These are phyloP conservation scores for Parachlorella kessleri DNA, from an alignment of 139 green algal genomes.

Conservation along the genomic window DNA sequence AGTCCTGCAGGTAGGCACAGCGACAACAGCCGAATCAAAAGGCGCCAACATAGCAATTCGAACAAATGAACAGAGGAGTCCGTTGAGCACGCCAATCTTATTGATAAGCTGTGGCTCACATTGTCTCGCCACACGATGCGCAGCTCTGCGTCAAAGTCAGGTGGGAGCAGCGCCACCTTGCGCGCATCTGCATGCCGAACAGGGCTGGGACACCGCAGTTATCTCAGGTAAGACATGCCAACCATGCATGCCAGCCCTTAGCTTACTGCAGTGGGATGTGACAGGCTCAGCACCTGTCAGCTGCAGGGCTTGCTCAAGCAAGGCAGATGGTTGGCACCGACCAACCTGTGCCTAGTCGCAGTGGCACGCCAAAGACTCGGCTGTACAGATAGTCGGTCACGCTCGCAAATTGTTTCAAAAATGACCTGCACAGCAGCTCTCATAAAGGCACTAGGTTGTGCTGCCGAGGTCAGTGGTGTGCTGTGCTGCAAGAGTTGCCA, in stretches of 20 bases:
- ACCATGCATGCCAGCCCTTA: not conserved
- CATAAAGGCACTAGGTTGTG: too few relatives aligned
- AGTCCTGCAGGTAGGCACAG: conserved; percentile 33
- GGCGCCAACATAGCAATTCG: too few relatives aligned
- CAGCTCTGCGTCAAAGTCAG: not conserved
- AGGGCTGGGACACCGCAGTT: not conserved
- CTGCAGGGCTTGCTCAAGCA: not conserved
- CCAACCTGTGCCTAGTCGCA: not conserved
- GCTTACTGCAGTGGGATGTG: too few relatives aligned
- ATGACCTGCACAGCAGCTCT: not conserved
- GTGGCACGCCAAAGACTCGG: not conserved
- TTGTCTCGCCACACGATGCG: not conserved
- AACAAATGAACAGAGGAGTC: too few relatives aligned
- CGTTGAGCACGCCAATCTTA: too few relatives aligned
- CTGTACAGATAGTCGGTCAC: not conserved
- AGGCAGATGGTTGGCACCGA: not conserved
- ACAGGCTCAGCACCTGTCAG: not conserved
- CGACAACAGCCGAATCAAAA: too few relatives aligned
- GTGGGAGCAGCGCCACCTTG: not conserved
- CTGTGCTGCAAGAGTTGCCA: too few relatives aligned
- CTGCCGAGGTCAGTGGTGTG: too few relatives aligned
- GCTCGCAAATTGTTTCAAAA: not conserved
- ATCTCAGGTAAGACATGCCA: not conserved
- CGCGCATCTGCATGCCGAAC: not conserved
- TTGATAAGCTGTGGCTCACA: not conserved